phyloP scores from a whole-genome alignment of 371 early-diverging fungal genomes.

The Syncephalastrum monosporum region DNA sequence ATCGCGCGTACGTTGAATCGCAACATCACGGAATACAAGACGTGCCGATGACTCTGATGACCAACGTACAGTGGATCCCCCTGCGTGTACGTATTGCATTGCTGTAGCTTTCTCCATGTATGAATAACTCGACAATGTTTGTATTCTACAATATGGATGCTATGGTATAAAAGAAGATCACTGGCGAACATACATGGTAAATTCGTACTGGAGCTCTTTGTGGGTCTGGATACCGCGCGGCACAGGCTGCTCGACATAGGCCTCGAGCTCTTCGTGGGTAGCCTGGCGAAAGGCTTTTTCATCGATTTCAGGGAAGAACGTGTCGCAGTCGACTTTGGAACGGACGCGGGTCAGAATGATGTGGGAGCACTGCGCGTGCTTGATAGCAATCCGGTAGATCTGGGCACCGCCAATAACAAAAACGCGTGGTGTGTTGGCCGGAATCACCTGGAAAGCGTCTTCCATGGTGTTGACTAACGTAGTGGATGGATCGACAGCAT shows the following conservation, averaged over 20 bases:
- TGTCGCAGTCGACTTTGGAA: constrained; percentile 56
- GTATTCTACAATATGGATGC: no score
- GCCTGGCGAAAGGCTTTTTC: constrained; percentile 27
- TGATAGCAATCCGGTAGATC: constrained; percentile 57
- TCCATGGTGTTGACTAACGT: constrained; percentile 26
- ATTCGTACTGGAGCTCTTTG: constrained; percentile 44
- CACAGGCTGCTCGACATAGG: constrained; percentile 38
- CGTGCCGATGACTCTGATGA: no score
- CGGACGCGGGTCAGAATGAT: constrained; percentile 64
- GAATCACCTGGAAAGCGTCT: constrained; percentile 17
- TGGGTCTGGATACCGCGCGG: constrained; percentile 49
- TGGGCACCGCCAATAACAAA: constrained; percentile 69
- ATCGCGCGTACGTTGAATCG: no score
- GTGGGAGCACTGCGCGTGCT: constrained; percentile 50
- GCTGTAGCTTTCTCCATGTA: no score
- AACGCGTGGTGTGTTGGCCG: constrained; percentile 25
- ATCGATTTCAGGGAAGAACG: constrained; percentile 65
- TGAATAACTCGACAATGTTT: no score
- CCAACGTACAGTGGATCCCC: no score
- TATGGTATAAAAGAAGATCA: no score
- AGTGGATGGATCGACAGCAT: constrained; percentile 11
- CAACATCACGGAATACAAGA: no score
- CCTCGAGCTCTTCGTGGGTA: constrained; percentile 39
- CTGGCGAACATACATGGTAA: constrained; percentile 34
- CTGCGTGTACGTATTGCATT: no score